Evolutionary conservation across 2,329 filamentous ascomycete species (phyloP), one percentile per base, ranked within the genome.

Genomic region (Periconia sp.): DNA sequence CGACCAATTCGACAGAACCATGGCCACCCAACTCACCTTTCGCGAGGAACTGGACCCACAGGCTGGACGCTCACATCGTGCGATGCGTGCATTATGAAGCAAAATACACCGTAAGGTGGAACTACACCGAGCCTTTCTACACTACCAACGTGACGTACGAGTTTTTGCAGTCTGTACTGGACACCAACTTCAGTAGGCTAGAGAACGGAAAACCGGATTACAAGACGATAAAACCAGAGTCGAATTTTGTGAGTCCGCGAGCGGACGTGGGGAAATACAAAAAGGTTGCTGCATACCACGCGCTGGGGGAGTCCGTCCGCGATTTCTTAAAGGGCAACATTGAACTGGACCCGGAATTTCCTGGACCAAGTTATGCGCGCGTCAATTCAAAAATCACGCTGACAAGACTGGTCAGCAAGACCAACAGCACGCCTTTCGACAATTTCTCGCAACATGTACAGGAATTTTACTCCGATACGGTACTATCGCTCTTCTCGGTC

Each of bases 321-420:
- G 46, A 59, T 1, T 74, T 72, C 27, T 58, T 74, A 1, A 50
- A 58, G 1, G 71, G 71, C 2, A 59, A 61, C 3, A 61, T 74
- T 11, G 69, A 69, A 42, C 46, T 73, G 10, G 63, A 66, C 8
- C 51, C 66, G 6, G 63, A 60, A 5, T 48, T 61, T 2, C 69
- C 64, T 1, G 70, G 64, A 23, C 70, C 65, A 2, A 62, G 59
- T 14, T 71, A 65, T 20, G 45, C 67, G 15, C 60, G 61, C 11
- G 61, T 66, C 2, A 55, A 63, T 37, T 69, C 67, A 3, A 67
- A 75, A 3, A 70, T 76, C 17, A 68, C 76, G 8, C 75, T 76
- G 53, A 81, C 78, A 1, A 69, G 70, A n/a, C 66, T 82, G 1
- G 66, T 81, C 17, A 64, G 76, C 57, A 63, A 63, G 11, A 70